Conservation (phyloP, 2,329 filamentous ascomycete species). For the Fusarium compactum region DNA sequence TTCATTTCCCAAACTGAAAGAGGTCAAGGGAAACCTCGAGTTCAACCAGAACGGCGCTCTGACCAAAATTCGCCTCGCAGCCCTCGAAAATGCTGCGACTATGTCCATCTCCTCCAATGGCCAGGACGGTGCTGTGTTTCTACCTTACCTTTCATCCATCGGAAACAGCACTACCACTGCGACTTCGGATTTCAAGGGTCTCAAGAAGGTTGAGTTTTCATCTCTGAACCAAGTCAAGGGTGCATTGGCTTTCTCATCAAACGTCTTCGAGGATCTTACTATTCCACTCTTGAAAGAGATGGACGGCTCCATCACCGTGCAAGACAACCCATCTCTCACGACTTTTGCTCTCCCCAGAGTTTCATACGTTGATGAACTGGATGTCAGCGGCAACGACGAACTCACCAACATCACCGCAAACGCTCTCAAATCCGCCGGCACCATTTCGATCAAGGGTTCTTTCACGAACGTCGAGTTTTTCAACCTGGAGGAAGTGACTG, state of each 20-base stretch:
- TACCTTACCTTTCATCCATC: conserved; percentile 41
- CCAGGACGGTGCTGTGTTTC: conserved; percentile 25
- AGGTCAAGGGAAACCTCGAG: conserved; percentile 42
- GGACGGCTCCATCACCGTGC: conserved; percentile 43
- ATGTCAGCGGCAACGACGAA: conserved; percentile 41
- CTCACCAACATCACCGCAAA: conserved; percentile 47
- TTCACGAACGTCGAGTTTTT: conserved; percentile 48
- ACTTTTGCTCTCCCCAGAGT: conserved; percentile 44
- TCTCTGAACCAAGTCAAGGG: conserved; percentile 44
- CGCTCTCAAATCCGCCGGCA: conserved; percentile 44
- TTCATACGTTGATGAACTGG: conserved; percentile 39
- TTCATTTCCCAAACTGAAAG: conserved; percentile 43
- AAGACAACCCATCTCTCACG: conserved; percentile 42
- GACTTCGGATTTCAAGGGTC: conserved; percentile 38
- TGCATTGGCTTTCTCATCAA: conserved; percentile 42
- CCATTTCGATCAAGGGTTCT: conserved; percentile 42
- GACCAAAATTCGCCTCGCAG: conserved; percentile 32
- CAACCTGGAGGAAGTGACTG: conserved; percentile 42
- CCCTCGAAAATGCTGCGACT: conserved; percentile 43
- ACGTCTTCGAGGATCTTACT: conserved; percentile 36
- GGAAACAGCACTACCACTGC: conserved; percentile 45
- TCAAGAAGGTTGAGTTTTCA: conserved; percentile 40
- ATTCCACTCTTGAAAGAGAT: conserved; percentile 44
- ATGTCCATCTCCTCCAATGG: conserved; percentile 46
- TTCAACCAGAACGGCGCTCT: conserved; percentile 44